Percentiles rank a stretch among this genome's conserved stretches.
Evolutionary conservation across 1,284 basidiomycete species (phyloP).

Genomic region (Termitomyces sp.): DNA sequence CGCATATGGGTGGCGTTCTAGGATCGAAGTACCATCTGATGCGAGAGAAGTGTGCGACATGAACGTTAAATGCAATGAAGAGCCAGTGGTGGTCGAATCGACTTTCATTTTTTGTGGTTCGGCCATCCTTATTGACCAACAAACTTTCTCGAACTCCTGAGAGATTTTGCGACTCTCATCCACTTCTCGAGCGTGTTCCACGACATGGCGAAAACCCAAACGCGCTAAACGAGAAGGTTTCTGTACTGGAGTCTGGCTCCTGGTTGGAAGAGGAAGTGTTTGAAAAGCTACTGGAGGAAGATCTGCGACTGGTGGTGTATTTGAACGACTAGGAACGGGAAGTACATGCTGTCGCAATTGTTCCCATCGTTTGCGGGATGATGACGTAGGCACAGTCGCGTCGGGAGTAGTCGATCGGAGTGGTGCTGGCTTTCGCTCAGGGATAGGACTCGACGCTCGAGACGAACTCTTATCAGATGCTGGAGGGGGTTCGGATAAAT

Average conservation of each 20-base stretch:
- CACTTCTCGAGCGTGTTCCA: constrained; percentile 49
- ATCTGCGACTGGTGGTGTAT: constrained; percentile 17
- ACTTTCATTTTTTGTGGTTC: constrained; percentile 23
- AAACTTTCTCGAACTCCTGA: constrained; percentile 47
- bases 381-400: constrained; percentile 27
- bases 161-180: constrained; percentile 43
- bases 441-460: constrained; percentile 7
- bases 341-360: constrained; percentile 49
- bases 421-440: constrained; percentile 17
- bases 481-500: constrained; percentile 12
- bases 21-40: constrained; percentile 20
- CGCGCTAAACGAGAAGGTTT: constrained; percentile 51
- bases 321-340: constrained; percentile 21
- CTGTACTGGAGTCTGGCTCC: constrained; percentile 31
- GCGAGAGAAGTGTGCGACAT: constrained; percentile 38
- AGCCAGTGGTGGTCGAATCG: constrained; percentile 25
- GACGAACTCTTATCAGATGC: constrained; percentile 2
- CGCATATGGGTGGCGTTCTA: constrained; percentile 17
- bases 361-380: constrained; percentile 46
- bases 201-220: constrained; percentile 55
- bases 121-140: constrained; percentile 40
- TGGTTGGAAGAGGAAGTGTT: constrained; percentile 17
- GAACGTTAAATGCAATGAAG: constrained; percentile 45
- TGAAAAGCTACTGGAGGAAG: constrained; percentile 20
- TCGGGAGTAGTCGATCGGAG: constrained; percentile 15